These are phyloP conservation scores for Euphorbia schlechtendalii DNA, from an alignment of 441 rosid species.

Conservation along the genomic window DNA sequence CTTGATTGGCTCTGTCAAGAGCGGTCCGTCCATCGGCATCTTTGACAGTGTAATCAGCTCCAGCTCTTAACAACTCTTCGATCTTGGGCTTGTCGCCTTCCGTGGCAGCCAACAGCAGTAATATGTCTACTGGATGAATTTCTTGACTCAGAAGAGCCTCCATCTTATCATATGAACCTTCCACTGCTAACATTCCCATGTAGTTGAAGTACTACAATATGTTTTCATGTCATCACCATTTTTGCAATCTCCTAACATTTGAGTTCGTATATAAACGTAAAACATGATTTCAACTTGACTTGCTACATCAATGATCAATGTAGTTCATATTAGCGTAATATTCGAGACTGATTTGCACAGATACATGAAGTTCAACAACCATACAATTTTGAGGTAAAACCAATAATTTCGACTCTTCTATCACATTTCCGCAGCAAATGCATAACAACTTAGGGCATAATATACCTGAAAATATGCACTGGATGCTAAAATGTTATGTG, in stretches of 20 bases:
- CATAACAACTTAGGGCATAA: too few species aligned
- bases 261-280: too few species aligned
- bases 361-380: too few species aligned
- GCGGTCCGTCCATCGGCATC: constrained; percentile 81
- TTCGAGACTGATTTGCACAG: too few species aligned
- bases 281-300: too few species aligned
- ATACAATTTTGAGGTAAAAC: neutral
- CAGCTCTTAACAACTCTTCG: constrained; percentile 77
- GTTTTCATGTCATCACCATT: neutral
- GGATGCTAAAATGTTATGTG: too few species aligned
- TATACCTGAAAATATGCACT: too few species aligned
- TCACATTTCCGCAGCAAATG: too few species aligned
- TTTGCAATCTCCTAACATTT: neutral
- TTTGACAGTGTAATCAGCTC: constrained; percentile 54
- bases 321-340: too few species aligned
- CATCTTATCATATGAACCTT: constrained; percentile 85
- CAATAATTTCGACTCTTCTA: neutral
- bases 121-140: too few species aligned
- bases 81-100: constrained; percentile 83
- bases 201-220: constrained; percentile 73
- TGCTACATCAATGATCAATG: too few species aligned
- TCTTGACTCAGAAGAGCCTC: constrained; percentile 68
- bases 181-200: constrained; percentile 93
- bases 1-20: constrained; percentile 51
- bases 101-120: constrained; percentile 64